phyloP scores from a whole-genome alignment of 305 asterid genomes.

The Fraxinus velutina region DNA sequence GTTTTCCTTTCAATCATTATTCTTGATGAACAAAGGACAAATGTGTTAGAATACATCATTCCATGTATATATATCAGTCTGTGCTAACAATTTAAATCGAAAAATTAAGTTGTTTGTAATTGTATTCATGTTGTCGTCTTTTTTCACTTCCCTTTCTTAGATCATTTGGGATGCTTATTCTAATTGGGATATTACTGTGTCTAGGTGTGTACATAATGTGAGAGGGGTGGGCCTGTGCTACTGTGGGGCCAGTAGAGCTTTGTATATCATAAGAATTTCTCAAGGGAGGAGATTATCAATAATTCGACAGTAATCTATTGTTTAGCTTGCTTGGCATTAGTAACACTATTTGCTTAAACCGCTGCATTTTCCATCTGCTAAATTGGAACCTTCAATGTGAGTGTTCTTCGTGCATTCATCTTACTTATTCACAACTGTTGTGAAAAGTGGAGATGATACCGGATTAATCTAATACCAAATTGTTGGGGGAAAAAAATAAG shows the following conservation, averaged over 20 bases:
- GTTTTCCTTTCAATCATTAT: conserved; percentile 2
- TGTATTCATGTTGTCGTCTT: not conserved
- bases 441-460: too few species aligned
- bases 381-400: not conserved
- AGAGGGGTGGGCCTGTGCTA: too few species aligned
- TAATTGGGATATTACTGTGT: not conserved
- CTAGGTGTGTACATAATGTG: too few species aligned
- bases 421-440: not conserved
- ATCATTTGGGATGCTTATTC: not conserved
- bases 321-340: not conserved
- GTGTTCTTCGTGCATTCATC: not conserved
- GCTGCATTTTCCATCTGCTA: not conserved
- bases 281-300: not conserved
- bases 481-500: too few species aligned
- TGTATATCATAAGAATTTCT: not conserved
- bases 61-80: not conserved
- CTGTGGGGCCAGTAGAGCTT: not conserved
- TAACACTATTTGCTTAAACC: not conserved
- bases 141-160: not conserved
- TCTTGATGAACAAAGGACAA: conserved; percentile 3
- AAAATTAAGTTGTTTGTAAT: not conserved
- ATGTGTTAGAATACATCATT: not conserved
- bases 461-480: too few species aligned
- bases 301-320: not conserved
- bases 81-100: not conserved